Base-by-base conservation (phyloP, 2,329 filamentous ascomycete species). In the Dothistroma septosporum region DNA sequence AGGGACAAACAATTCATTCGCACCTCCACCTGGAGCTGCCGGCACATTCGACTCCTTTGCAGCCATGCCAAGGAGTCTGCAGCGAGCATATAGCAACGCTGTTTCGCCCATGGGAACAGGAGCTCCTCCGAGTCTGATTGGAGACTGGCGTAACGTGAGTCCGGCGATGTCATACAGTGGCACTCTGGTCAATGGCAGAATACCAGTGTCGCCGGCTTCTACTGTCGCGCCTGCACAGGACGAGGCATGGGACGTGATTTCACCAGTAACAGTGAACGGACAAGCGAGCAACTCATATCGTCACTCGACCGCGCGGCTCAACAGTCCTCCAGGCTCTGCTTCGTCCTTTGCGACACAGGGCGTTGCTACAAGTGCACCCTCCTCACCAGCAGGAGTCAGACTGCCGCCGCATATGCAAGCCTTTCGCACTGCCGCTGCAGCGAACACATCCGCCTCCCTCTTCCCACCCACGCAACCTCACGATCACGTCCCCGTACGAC, bases 371-470 rank as follows among this genome's bases (percentile, higher is more conserved):
- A 37, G 54, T 16, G 41, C 54, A 32, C 52, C 59, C 19, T 49
- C 62, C 46, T 55, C 61, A 7, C 24, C 55, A n/a, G 50, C 49
- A 28, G 55, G 37, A 19, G 60, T 67, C 8, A 61, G 66, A 22
- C 28, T 73, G 41, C 71, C 70, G 19, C 66, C 70, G n/a, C 71
- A 72, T 55, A 70, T 73, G 64, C 69, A 69, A 61, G 68, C 70
- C 10, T 71, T 72, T 60, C 70, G 68, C 41, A 67, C 63, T 52
- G 67, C 71, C 9, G 71, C 63, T 4, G 62, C 66, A 22, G 59
- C 61, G 5, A 58, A 54, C 21, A 59, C 61, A 37, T 66, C 68
- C 4, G 55, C 68, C 6, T 69, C 71, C 6, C 61, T 72, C n/a
- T 72, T 73, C 59, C 68, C 70, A 11, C 60, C 68, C 3, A 59